Conservation (phyloP, 176 grass and related monocot species). For the Alloteropsis semialata region DNA sequence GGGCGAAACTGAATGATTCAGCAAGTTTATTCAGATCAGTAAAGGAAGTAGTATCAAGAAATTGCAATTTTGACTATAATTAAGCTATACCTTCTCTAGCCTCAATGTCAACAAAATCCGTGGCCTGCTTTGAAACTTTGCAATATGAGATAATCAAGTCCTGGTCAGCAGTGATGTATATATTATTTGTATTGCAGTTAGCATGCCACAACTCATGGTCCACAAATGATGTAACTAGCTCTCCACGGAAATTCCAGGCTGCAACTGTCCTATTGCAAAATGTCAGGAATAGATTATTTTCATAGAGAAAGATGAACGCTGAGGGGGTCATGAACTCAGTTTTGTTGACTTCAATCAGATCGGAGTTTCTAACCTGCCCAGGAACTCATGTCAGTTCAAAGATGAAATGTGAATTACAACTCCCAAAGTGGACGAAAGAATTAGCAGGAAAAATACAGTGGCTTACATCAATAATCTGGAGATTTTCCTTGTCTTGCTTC, state of each 20-base stretch:
- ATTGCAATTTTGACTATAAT: neutral
- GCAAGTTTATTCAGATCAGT: neutral
- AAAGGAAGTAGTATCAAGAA: neutral
- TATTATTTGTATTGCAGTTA: constrained; percentile 74
- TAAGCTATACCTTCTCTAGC: constrained; percentile 42
- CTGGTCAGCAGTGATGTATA: constrained; percentile 68
- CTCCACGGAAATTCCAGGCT: constrained; percentile 70
- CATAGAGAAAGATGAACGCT: constrained; percentile 74
- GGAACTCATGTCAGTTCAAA: constrained; percentile 23
- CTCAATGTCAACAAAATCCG: neutral
- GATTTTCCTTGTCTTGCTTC: constrained; percentile 79
- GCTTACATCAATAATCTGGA: constrained; percentile 71
- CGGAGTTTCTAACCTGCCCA: constrained; percentile 59
- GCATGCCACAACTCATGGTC: constrained; percentile 69
- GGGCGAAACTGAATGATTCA: constrained; percentile 21
- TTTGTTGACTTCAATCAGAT: constrained; percentile 63
- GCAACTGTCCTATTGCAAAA: constrained; percentile 64
- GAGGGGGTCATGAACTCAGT: constrained; percentile 77
- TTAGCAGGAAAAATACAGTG: neutral
- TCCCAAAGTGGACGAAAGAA: neutral
- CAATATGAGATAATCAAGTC: constrained; percentile 76
- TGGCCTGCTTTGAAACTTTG: constrained; percentile 30
- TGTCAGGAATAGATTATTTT: constrained; percentile 74
- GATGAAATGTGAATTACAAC: neutral
- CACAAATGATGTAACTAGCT: constrained; percentile 70